Conservation (phyloP, 768 basidiomycete species). For the Suillus plorans region DNA sequence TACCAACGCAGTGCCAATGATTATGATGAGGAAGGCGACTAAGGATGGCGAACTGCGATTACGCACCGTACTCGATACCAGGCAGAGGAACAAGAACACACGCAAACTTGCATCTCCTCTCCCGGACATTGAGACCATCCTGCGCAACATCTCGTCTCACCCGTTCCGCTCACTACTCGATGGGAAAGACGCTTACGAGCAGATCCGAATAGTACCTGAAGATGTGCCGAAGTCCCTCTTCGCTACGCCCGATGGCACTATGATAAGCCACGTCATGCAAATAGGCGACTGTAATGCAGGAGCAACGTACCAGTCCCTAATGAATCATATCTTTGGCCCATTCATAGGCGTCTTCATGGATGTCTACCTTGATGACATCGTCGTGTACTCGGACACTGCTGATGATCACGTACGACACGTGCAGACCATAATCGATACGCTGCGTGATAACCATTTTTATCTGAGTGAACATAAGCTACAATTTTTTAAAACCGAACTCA, state of each 20-base stretch:
- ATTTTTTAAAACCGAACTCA: too few relatives aligned
- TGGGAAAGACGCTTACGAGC: slow-evolving; percentile 33
- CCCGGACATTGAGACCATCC: slow-evolving; percentile 28
- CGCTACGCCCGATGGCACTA: slow-evolving; percentile 37
- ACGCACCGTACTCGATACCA: slow-evolving; percentile 25
- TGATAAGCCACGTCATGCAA: slow-evolving; percentile 42
- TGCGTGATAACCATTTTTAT: too few relatives aligned
- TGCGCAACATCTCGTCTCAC: slow-evolving; percentile 18
- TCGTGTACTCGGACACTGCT: slow-evolving; percentile 10
- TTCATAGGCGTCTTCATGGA: slow-evolving; percentile 35
- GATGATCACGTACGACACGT: too few relatives aligned
- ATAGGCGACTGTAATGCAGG: slow-evolving; percentile 47
- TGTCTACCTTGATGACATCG: slow-evolving; percentile 22
- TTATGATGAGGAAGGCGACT: slow-evolving; percentile 31
- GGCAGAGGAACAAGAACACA: slow-evolving; percentile 33
- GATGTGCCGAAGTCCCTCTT: slow-evolving; percentile 28
- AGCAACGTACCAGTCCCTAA: slow-evolving; percentile 44
- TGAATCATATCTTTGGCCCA: slow-evolving; percentile 40
- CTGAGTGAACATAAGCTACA: too few relatives aligned
- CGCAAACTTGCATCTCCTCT: slow-evolving; percentile 25
- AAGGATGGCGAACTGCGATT: slow-evolving; percentile 17
- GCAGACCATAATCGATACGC: accelerated
- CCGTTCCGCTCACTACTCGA: slow-evolving; percentile 25
- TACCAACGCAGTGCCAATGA: slow-evolving; percentile 31
- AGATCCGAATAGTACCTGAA: slow-evolving; percentile 26